These are phyloP conservation scores for Ogataea haglerorum DNA, from an alignment of 805 yeast genomes.

Conservation along the genomic window DNA sequence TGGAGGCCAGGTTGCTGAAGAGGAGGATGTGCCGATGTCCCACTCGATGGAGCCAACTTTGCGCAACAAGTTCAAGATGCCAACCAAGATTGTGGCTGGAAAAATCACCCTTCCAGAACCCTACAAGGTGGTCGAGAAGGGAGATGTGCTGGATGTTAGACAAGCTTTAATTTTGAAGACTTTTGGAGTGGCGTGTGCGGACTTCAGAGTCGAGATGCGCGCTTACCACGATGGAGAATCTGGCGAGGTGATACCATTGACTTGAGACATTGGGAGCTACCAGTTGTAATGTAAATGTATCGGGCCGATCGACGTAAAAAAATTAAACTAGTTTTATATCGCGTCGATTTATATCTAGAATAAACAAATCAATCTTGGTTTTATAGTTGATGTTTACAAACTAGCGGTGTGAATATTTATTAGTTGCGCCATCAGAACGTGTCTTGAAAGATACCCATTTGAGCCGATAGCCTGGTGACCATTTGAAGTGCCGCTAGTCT, in stretches of 20 bases:
- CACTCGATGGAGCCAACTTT: constrained; percentile 93
- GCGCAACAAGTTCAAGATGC: constrained; percentile 85
- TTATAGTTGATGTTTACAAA: constrained; percentile 8
- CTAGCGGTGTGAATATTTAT: not conserved
- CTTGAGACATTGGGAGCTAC: constrained; percentile 1
- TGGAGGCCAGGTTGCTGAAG: constrained; percentile 86
- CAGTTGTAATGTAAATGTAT: constrained; percentile 7
- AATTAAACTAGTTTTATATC: not conserved
- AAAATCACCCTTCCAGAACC: constrained; percentile 76
- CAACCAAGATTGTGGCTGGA: constrained; percentile 87
- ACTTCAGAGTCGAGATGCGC: constrained; percentile 75
- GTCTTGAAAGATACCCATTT: not conserved
- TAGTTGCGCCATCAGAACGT: not conserved
- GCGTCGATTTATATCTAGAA: constrained; percentile 8
- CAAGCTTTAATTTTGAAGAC: constrained; percentile 91
- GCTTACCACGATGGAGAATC: constrained; percentile 75
- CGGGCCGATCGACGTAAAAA: constrained; percentile 13
- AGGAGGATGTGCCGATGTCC: constrained; percentile 95
- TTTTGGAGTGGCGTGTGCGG: constrained; percentile 92
- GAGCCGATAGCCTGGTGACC: not conserved
- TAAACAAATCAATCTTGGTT: constrained; percentile 4
- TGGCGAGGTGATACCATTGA: constrained; percentile 23
- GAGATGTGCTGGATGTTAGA: constrained; percentile 79
- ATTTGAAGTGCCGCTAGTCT: too few relatives aligned
- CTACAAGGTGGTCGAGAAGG: constrained; percentile 74